Percentiles rank a stretch among this genome's conserved stretches.
These are phyloP conservation scores for Fusarium staphyleae DNA, from an alignment of 2,329 filamentous ascomycete genomes.

Conservation along the genomic window DNA sequence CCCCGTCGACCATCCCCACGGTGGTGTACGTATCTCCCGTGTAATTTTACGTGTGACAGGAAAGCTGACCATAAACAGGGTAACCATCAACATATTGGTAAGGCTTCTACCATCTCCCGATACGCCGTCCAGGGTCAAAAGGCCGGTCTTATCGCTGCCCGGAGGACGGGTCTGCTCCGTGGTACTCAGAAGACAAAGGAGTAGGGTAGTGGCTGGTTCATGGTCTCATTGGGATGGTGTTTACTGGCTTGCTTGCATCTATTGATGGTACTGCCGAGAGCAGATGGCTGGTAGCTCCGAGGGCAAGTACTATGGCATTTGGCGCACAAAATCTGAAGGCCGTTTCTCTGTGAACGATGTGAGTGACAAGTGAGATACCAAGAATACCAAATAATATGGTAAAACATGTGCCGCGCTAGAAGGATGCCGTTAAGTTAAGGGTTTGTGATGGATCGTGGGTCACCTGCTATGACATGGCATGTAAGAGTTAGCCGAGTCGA, in stretches of 20 bases:
- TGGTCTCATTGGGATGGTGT: constrained; percentile 70
- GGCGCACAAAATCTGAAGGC: constrained; percentile 53
- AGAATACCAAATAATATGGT: constrained; percentile 30
- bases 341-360: constrained; percentile 41
- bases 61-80: constrained; percentile 64
- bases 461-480: constrained; percentile 7
- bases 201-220: constrained; percentile 63
- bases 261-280: constrained; percentile 59
- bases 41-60: constrained; percentile 11
- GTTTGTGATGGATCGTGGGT: neutral
- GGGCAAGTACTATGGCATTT: constrained; percentile 59
- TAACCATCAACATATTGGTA: constrained; percentile 99
- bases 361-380: constrained; percentile 41
- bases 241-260: constrained; percentile 68
- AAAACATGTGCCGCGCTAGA: neutral
- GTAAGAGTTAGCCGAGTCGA: neutral
- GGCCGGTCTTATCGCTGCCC: constrained; percentile 99
- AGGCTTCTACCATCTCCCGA: constrained; percentile 98
- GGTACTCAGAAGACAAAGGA: constrained; percentile 99
- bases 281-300: constrained; percentile 57
- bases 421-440: too few relatives aligned
- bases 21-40: constrained; percentile 69
- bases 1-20: constrained; percentile 98
- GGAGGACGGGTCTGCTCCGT: constrained; percentile 99
- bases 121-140: constrained; percentile 99